Evolutionary conservation across 2,329 filamentous ascomycete genomes (phyloP), one percentile per base, ranked within the genome.

Genomic region (Colletotrichum plurivorum): DNA sequence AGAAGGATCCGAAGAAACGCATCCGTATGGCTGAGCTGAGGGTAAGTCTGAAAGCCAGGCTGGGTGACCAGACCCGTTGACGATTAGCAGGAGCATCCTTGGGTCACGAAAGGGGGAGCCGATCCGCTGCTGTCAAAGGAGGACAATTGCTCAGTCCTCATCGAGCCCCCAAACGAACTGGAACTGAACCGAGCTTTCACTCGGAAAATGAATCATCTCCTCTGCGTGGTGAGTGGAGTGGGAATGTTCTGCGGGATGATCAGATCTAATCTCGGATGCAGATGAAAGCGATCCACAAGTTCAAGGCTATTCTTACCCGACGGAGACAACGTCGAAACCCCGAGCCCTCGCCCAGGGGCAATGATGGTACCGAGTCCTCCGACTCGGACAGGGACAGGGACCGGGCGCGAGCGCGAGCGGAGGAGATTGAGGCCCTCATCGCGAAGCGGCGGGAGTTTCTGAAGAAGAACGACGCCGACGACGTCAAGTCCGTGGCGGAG

Each of bases 151-250:
- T 89, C 92, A 12, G 87, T 94, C 72, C 83, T 94, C 16, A 85
- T 98, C 39, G 93, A 94, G 70, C 89, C 91, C 5, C 95, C 95
- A 1, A 98, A 95, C 66, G 93, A 96, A 73, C 90, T 95, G 64
- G 96, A 99, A 81, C 89, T 98, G 76, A 94, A 94, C 75, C 90
- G 92, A 72, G 96, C 96, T 15, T 97, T 98, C 72, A 98, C 96
- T 3, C 89, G 89, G 25, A 97, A 94, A 76, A 94, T 98, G 88
- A 91, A 91, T 68, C 92, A 96, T 76, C 85, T 98, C 2, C 85
- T 98, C 66, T 93, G 91, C 60, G 93, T 98, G 73, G 92, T 94
- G 85, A 75, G 83, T 78, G n/a, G 39, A 57, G 52, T 20, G 41
- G 49, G 39, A 57, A 53, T 20, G 41, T 49, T 43, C 9, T 22